Evolutionary conservation across 2,329 filamentous ascomycete genomes (phyloP).

Genomic region (Pseudopithomyces chartarum): DNA sequence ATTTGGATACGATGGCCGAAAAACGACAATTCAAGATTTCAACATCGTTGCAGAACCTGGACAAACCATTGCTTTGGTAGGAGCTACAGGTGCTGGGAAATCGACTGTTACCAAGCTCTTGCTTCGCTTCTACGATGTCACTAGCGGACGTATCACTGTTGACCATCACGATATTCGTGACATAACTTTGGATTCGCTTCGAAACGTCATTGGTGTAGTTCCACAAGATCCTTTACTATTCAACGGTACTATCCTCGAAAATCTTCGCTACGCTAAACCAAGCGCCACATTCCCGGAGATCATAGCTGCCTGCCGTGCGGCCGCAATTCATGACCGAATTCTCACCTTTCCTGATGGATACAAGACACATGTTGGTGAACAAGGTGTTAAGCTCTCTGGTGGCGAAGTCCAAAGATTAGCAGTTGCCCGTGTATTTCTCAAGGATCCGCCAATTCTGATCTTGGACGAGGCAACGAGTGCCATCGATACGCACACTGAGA

Average conservation of each 20-base stretch:
- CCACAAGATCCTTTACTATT: neutral
- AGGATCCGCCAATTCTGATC: slow-evolving; percentile 76
- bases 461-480: slow-evolving; percentile 86
- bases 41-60: neutral
- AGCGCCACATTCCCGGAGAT: slow-evolving; percentile 62
- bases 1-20: neutral
- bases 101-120: neutral
- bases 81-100: neutral
- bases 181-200: neutral
- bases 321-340: slow-evolving; percentile 67
- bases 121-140: neutral
- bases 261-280: slow-evolving; percentile 39
- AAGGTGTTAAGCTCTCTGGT: slow-evolving; percentile 56
- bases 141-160: neutral
- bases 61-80: neutral
- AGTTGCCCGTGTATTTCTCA: slow-evolving; percentile 75
- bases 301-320: slow-evolving; percentile 61
- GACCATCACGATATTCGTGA: neutral
- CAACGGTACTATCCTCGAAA: neutral
- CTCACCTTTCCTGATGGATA: slow-evolving; percentile 54
- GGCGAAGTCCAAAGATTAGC: slow-evolving; percentile 68
- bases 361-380: slow-evolving; percentile 31
- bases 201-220: neutral
- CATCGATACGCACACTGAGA: slow-evolving; percentile 72
- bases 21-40: neutral